phyloP scores from a whole-genome alignment of 306 rosid genomes.

The Castanea sativa region DNA sequence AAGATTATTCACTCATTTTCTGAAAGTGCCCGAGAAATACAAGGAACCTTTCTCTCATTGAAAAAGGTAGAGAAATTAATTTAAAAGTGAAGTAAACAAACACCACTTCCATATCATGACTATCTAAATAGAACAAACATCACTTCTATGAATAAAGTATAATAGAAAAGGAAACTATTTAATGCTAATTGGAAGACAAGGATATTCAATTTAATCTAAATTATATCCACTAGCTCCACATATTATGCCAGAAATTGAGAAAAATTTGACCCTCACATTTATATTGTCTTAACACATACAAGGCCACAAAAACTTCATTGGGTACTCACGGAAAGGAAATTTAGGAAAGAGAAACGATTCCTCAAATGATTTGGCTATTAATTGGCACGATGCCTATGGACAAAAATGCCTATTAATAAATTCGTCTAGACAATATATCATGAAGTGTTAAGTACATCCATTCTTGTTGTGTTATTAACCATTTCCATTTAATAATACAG shows the following conservation, averaged over 20 bases:
- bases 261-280: neutral
- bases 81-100: neutral
- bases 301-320: neutral
- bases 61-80: neutral
- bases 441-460: conserved; percentile 27
- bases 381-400: conserved; percentile 29
- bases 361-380: conserved; percentile 17
- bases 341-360: neutral
- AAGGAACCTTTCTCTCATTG: conserved; percentile 9
- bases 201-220: neutral
- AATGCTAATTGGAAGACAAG: conserved; percentile 7
- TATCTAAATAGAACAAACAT: no score
- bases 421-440: conserved; percentile 26
- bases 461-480: conserved; percentile 34
- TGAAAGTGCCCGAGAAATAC: neutral
- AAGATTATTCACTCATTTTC: conserved; percentile 32
- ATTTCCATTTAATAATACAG: conserved; percentile 22
- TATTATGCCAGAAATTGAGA: conserved; percentile 15
- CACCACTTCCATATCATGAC: neutral
- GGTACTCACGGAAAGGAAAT: neutral
- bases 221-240: conserved; percentile 9
- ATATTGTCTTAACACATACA: conserved; percentile 2
- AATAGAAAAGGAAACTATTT: neutral
- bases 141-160: no score
- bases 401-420: conserved; percentile 10